Evolutionary conservation across 495 filamentous ascomycete genomes (phyloP), one percentile per base, ranked within the genome.

Genomic region (Hypoxylon perforatum): DNA sequence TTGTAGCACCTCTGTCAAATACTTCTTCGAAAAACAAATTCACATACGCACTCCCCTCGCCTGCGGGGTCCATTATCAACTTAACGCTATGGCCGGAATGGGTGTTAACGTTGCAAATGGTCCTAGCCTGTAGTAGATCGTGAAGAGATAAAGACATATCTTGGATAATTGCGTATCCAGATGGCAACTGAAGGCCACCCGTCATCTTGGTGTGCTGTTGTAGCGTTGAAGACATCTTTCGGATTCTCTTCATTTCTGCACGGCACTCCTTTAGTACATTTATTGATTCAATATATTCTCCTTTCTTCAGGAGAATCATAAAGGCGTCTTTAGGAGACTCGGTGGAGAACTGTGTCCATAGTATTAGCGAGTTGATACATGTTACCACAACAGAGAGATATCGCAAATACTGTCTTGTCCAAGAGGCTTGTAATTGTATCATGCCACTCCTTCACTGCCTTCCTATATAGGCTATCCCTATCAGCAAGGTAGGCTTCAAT

Each of bases 1-100:
- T 39, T 11, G 10, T 33, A 12, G 8, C 2, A 28, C 1, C 19
- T 30, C 1, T 28, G 22, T 12, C 12, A 0, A 10, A 15, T 22
- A 18, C n/a, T 11, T 51, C 33, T 5, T 60, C 46, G 7, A 60
- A 44, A 15, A 60, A 30, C 1, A 60, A 15, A 35, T 60, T 60
- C 17, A 60, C 42, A 15, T 17, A 19, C 14, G 36, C 22, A 4
- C n/a, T 6, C 1, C 0, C 22, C 15, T 60, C 57, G 22, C 51
- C 46, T 7, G 46, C 8, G 8, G 46, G 15, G 11, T 17, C 44
- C 23, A 60, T 11, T 35, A 61, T 6, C 10, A 61, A 41, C 19
- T 21, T 53, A 10, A 21, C 30, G 9, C 11, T 39, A 42, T 61
- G 58, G 8, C 18, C 3, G 10, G 22, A 17, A 12, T 33, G 2